phyloP scores from a whole-genome alignment of 139 green algal genomes.

The Volvox reticuliferus region DNA sequence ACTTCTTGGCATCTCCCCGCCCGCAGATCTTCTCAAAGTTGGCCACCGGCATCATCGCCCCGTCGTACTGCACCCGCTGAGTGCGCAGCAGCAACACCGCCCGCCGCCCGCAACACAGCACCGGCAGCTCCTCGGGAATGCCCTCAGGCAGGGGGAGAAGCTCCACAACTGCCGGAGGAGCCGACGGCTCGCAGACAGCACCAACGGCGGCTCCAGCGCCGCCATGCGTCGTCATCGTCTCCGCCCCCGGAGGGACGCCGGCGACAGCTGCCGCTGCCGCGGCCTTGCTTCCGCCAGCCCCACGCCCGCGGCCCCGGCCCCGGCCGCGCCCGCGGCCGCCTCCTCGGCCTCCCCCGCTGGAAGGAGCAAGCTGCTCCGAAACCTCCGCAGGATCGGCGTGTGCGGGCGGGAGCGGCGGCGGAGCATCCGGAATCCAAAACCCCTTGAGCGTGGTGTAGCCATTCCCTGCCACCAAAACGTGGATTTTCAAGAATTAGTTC shows the following conservation, averaged over 20 bases:
- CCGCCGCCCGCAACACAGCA: slow-evolving; percentile 74
- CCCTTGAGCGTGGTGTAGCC: slow-evolving; percentile 59
- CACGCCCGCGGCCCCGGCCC: slow-evolving; percentile 15
- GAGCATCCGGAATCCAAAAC: slow-evolving; percentile 70
- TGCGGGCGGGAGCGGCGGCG: neutral
- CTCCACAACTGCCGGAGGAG: slow-evolving; percentile 43
- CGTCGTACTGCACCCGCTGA: slow-evolving; percentile 75
- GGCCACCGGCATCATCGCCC: slow-evolving; percentile 69
- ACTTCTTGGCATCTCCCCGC: slow-evolving; percentile 90
- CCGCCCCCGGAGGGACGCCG: neutral
- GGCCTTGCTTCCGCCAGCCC: neutral
- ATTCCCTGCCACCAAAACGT: slow-evolving; percentile 46
- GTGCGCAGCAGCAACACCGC: slow-evolving; percentile 71
- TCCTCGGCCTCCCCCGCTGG: neutral
- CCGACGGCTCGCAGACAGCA: neutral
- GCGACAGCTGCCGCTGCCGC: slow-evolving; percentile 4
- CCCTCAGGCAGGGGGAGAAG: slow-evolving; percentile 77
- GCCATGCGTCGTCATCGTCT: neutral
- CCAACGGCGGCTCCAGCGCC: neutral
- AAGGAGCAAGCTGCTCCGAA: neutral
- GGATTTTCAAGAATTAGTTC: no score
- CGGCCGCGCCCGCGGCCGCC: neutral
- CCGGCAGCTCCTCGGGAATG: slow-evolving; percentile 67
- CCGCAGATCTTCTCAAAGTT: slow-evolving; percentile 85
- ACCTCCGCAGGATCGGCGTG: neutral